A percentile compares a stretch with the other conserved stretches of the same genome.
phyloP scores from a whole-genome alignment of 2,329 filamentous ascomycete species.

The Cladosporium austrohemisphaericum region DNA sequence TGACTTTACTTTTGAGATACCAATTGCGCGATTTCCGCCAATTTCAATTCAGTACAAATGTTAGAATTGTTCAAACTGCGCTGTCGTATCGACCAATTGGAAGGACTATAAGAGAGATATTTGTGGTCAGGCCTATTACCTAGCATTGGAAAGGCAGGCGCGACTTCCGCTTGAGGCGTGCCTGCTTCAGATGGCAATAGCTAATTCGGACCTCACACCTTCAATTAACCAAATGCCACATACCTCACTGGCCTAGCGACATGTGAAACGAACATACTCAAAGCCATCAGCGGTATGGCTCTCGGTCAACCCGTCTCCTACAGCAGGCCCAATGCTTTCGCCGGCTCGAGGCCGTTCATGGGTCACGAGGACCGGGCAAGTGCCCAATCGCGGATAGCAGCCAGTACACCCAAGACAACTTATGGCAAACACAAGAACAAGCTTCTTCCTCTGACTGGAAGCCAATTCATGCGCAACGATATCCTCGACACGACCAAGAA shows the following conservation, averaged over 20 bases:
- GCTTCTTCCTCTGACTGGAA: slow-evolving; percentile 22
- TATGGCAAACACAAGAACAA: slow-evolving; percentile 21
- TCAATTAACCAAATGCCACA: no score
- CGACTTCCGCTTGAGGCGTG: background rate
- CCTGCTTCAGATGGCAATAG: background rate
- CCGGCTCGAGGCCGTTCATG: background rate
- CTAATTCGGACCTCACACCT: background rate
- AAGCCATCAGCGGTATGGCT: background rate
- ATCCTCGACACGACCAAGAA: slow-evolving; percentile 19
- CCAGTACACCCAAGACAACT: slow-evolving; percentile 16
- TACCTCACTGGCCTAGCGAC: no score
- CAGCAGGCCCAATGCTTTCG: no score
- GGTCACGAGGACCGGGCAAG: background rate
- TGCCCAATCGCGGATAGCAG: background rate
- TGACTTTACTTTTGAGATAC: slow-evolving; percentile 15
- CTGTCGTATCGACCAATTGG: no score
- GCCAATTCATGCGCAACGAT: slow-evolving; percentile 20
- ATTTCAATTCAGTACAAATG: slow-evolving; percentile 8
- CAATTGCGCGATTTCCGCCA: slow-evolving; percentile 12
- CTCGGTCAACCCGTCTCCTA: no score
- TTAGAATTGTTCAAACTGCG: no score
- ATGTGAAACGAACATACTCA: background rate
- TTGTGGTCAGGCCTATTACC: no score
- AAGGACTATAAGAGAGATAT: no score
- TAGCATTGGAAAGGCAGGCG: slow-evolving; percentile 1